Percentiles rank a stretch among this genome's conserved stretches.
These are phyloP conservation scores for Salix arbutifolia DNA, from an alignment of 345 rosid genomes.

Conservation along the genomic window DNA sequence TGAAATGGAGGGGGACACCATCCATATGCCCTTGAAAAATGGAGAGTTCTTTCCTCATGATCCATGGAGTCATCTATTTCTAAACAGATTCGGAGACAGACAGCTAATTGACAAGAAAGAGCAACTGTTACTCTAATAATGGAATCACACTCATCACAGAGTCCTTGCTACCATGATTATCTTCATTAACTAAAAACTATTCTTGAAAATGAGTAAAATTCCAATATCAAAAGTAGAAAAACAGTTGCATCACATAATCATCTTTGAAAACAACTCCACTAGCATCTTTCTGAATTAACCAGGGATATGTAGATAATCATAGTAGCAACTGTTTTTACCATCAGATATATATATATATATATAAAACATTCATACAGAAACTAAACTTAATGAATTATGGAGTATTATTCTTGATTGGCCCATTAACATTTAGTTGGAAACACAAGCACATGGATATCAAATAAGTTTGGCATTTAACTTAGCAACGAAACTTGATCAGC, in stretches of 20 bases:
- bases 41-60: slow-evolving; percentile 1
- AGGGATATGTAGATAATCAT: neutral
- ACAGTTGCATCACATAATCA: neutral
- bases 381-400: neutral
- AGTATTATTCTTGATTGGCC: slow-evolving; percentile 26
- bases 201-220: neutral
- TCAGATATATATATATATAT: neutral
- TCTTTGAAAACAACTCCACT: neutral
- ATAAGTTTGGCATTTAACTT: slow-evolving; percentile 28
- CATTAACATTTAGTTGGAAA: slow-evolving; percentile 28
- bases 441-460: slow-evolving; percentile 43
- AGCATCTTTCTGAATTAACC: neutral
- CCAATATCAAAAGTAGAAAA: neutral
- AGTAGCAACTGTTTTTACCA: too few species aligned
- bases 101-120: slow-evolving; percentile 30
- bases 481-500: slow-evolving; percentile 9
- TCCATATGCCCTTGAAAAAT: slow-evolving; percentile 30
- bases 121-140: slow-evolving; percentile 13
- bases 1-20: slow-evolving; percentile 32
- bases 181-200: neutral
- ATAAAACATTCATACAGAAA: too few species aligned
- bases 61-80: slow-evolving; percentile 8
- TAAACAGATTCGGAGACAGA: slow-evolving; percentile 19
- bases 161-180: neutral
- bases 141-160: slow-evolving; percentile 3